Conservation (phyloP, 1,139 yeast genomes). For the Nakaseomyces delphensis region DNA sequence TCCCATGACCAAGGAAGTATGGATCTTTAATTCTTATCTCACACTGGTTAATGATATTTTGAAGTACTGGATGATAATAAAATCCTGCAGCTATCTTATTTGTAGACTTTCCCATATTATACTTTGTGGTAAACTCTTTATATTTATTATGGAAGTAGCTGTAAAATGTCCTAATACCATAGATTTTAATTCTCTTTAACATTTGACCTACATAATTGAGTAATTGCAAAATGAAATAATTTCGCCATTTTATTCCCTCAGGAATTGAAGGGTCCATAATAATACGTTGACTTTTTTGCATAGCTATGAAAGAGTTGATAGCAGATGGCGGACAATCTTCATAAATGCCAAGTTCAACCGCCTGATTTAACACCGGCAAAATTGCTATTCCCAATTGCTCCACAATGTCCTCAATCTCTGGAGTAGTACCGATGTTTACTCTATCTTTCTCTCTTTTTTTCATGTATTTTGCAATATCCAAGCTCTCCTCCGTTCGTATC, state of each 20-base stretch:
- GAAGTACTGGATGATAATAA: conserved; percentile 44
- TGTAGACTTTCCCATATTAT: conserved; percentile 37
- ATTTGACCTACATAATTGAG: conserved; percentile 72
- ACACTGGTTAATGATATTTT: conserved; percentile 38
- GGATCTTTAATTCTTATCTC: conserved; percentile 38
- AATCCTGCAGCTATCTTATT: conserved; percentile 57
- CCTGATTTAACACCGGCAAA: conserved; percentile 53
- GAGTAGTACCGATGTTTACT: conserved; percentile 45
- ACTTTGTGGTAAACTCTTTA: conserved; percentile 51
- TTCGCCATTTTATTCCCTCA: conserved; percentile 66
- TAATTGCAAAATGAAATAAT: conserved; percentile 50
- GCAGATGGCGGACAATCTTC: conserved; percentile 55
- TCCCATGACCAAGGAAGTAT: conserved; percentile 61
- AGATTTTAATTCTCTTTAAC: conserved; percentile 58
- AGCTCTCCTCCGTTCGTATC: conserved; percentile 74
- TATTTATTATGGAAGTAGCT: conserved; percentile 52
- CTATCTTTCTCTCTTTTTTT: conserved; percentile 59
- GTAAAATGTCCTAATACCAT: conserved; percentile 75
- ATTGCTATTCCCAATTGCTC: conserved; percentile 52
- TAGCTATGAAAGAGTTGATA: conserved; percentile 63
- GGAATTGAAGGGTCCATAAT: conserved; percentile 44
- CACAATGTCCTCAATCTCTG: conserved; percentile 46
- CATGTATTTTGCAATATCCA: conserved; percentile 73
- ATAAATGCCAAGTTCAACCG: conserved; percentile 55
- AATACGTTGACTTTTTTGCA: conserved; percentile 58